phyloP scores from a whole-genome alignment of 2,329 filamentous ascomycete genomes.

The Pseudogymnoascus sp. region DNA sequence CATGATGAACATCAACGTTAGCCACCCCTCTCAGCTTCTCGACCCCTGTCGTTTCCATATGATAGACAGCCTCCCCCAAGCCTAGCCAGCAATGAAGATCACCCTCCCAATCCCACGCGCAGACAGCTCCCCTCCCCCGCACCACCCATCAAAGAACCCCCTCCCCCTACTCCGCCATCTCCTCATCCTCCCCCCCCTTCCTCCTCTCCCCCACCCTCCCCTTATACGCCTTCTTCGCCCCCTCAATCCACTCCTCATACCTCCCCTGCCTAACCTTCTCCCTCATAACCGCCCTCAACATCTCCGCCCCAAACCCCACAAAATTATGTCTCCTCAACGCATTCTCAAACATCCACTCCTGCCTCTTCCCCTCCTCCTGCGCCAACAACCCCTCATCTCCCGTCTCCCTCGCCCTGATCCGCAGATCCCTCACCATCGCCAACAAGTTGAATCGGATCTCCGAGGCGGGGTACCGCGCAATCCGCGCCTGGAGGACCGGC shows the following conservation, averaged over 20 bases:
- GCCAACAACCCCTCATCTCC: slow-evolving; percentile 73
- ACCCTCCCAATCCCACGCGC: background rate
- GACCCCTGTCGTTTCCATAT: background rate
- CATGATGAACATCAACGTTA: background rate
- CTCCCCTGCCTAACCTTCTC: slow-evolving; percentile 60
- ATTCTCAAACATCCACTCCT: slow-evolving; percentile 92
- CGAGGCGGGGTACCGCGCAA: slow-evolving; percentile 71
- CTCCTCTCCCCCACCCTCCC: slow-evolving; percentile 25
- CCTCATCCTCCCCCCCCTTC: slow-evolving; percentile 21
- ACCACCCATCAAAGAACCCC: background rate
- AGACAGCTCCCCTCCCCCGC: background rate
- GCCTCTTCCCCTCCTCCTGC: slow-evolving; percentile 73
- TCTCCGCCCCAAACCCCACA: slow-evolving; percentile 85
- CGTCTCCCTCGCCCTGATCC: slow-evolving; percentile 67
- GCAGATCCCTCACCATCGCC: slow-evolving; percentile 79
- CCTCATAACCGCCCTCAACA: slow-evolving; percentile 77
- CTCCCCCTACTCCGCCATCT: slow-evolving; percentile 21
- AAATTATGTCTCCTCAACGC: slow-evolving; percentile 88
- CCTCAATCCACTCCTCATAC: slow-evolving; percentile 66
- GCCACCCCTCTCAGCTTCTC: background rate
- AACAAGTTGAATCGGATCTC: slow-evolving; percentile 96
- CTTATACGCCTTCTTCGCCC: slow-evolving; percentile 48
- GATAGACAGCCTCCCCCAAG: background rate
- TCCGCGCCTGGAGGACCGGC: slow-evolving; percentile 74
- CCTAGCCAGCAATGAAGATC: background rate